Conservation (phyloP, 2,329 filamentous ascomycete species). For the Blastomyces parvus region DNA sequence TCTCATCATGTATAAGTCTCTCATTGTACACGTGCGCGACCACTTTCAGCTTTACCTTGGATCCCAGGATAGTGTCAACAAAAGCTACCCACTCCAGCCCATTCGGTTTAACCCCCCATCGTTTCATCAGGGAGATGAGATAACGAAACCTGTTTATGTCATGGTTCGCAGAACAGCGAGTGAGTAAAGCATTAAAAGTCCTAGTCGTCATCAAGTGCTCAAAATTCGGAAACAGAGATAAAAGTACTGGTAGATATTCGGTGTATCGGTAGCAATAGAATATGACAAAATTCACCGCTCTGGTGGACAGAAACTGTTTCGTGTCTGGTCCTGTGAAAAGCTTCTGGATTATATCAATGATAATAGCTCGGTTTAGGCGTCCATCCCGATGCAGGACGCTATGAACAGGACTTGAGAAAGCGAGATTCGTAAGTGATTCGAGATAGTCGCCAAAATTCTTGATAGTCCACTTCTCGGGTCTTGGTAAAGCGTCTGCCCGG, state of each 20-base stretch:
- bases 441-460: slow-evolving; percentile 33
- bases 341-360: slow-evolving; percentile 20
- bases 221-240: slow-evolving; percentile 27
- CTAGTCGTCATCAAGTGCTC: slow-evolving; percentile 31
- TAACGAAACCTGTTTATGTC: slow-evolving; percentile 33
- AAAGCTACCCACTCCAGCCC: slow-evolving; percentile 34
- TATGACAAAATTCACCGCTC: slow-evolving; percentile 35
- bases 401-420: slow-evolving; percentile 16
- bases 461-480: slow-evolving; percentile 23
- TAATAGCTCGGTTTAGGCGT: slow-evolving; percentile 15
- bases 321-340: slow-evolving; percentile 28
- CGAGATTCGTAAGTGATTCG: slow-evolving; percentile 27
- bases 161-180: slow-evolving; percentile 28
- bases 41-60: slow-evolving; percentile 22
- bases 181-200: slow-evolving; percentile 39
- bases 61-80: slow-evolving; percentile 19
- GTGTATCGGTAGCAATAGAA: slow-evolving; percentile 27
- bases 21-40: slow-evolving; percentile 25
- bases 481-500: slow-evolving; percentile 10
- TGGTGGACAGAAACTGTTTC: slow-evolving; percentile 28
- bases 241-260: slow-evolving; percentile 25
- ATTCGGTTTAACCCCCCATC: slow-evolving; percentile 31
- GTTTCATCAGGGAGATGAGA: slow-evolving; percentile 32
- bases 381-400: slow-evolving; percentile 15
- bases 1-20: slow-evolving; percentile 23